Base-by-base conservation (phyloP, 2,329 filamentous ascomycete species). In the Dactylellina cionopaga region DNA sequence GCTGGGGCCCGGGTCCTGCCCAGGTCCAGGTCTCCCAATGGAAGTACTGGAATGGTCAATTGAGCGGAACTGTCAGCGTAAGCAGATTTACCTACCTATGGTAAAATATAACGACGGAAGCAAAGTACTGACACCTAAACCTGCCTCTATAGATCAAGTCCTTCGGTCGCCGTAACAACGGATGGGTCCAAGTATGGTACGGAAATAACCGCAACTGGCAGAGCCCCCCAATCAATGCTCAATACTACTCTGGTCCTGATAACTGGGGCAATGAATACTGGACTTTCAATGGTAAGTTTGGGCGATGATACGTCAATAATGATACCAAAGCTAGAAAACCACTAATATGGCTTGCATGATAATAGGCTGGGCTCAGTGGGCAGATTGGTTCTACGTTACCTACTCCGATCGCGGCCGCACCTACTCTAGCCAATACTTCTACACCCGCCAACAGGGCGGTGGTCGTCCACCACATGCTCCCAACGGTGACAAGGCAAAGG, bases 131-230 rank as follows among this genome's bases (percentile, higher is more conserved):
- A 51, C 2, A 19, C 22, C 13, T 9, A 17, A 51, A n/a, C n/a
- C n/a, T n/a, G n/a, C n/a, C n/a, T 17, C 46, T 22, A 35, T 22
- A 51, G 46, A 35, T 51, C 46, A 51, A 51, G 27, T 51, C 46
- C 27, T 33, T 5, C 6, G 46, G 46, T 19, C 46, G 25, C 17
- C 46, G 27, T 17, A n/a, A 31, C 9, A 31, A 35, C 46, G 46
- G 46, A 31, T 51, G 46, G 46, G 46, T 51, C 22, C 46, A 51
- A 51, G 27, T 51, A n/a, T 51, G 46, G 46, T 51, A 31, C 25
- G 46, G 46, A 51, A 51, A 51, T 17, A 5, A 10, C 9, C 11
- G 25, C 25, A 22, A 22, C 46, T 51, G 46, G 46, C n/a, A 10
- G 5, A 13, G 46, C n/a, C 3, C 1, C 13, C 27, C 46, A 35